A percentile compares a stretch with the other conserved stretches of the same genome.
phyloP scores from a whole-genome alignment of 306 rosid genomes.

The Mimosa bimucronata region DNA sequence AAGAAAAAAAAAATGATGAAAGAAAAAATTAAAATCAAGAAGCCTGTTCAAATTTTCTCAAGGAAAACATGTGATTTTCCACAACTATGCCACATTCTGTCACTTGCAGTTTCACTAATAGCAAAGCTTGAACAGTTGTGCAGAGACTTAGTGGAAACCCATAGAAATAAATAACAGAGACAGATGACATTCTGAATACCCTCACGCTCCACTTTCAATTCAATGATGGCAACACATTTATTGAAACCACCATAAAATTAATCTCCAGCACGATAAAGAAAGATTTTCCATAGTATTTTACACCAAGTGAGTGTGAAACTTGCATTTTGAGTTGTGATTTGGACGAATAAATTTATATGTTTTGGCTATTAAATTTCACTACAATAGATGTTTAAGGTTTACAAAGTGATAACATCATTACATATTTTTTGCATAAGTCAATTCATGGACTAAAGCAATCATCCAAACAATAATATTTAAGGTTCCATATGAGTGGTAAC shows the following conservation, averaged over 20 bases:
- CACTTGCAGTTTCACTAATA: neutral
- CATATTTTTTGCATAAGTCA: too few relatives aligned
- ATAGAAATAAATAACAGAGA: neutral
- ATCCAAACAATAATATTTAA: too few relatives aligned
- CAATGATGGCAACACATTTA: neutral
- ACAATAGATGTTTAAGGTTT: slow-evolving; percentile 12
- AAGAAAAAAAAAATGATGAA: neutral
- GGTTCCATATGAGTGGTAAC: too few relatives aligned
- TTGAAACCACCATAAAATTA: slow-evolving; percentile 11
- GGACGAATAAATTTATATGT: too few relatives aligned
- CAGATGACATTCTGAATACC: neutral
- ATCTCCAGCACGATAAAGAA: slow-evolving; percentile 11
- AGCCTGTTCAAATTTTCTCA: neutral
- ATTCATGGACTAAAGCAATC: too few relatives aligned
- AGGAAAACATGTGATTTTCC: neutral
- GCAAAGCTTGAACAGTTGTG: neutral
- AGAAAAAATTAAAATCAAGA: neutral
- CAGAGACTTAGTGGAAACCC: neutral
- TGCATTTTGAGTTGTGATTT: too few relatives aligned
- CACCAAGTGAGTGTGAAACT: too few relatives aligned
- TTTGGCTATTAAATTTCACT: too few relatives aligned
- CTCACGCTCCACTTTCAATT: neutral
- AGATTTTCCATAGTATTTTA: slow-evolving; percentile 9
- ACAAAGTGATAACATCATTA: too few relatives aligned
- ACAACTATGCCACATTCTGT: neutral